Base-by-base conservation (phyloP, 768 basidiomycete species). In the Tylopilus plumbeoviolaceoides region DNA sequence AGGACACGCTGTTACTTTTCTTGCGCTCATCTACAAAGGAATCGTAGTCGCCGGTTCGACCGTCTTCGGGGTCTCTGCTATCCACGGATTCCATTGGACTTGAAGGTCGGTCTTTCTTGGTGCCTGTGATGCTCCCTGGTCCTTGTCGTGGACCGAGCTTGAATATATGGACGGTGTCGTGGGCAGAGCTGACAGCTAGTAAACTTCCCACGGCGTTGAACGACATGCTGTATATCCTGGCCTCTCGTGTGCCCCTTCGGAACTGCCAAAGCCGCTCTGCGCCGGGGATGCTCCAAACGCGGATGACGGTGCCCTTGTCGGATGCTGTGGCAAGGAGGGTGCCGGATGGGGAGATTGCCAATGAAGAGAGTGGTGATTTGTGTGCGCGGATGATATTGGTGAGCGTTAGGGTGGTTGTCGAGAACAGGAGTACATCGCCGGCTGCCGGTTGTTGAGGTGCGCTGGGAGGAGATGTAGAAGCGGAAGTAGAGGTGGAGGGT, bases 351-450 rank as follows among this genome's bases (percentile, higher is more conserved):
- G 95, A 95, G 70, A 99, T 81, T 7, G 89, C 77, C 44, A 98
- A 78, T 62, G 84, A 84, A 8, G 94, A 89, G 56, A 99, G 85
- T 5, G 95, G 91, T 1, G 93, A 72, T 71, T 98, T 98, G 75
- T 99, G 97, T 17, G 97, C 97, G 64, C 93, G 95, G 53, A 99
- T 89, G 62, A 95, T 92, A 74, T 99, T 98, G 41, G 91, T 83
- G 27, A 95, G 91, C 3, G 89, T 89, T 27, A 98, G 82, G 7
- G 90, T 84, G 50, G 93, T 85, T 2, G 95, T 95, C 47, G 91
- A 92, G 77, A 98, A 98, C 25, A 99, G 76, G 60, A 97, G 84
- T 47, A 98, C 93, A 70, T 98, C 95, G 56, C 91, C 89, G 5
- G 83, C 78, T 7, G 61, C 61, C 4, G 65, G 65, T 58, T 81